Base-by-base conservation (phyloP, 495 filamentous ascomycete genomes). In the Penicillium canescens region DNA sequence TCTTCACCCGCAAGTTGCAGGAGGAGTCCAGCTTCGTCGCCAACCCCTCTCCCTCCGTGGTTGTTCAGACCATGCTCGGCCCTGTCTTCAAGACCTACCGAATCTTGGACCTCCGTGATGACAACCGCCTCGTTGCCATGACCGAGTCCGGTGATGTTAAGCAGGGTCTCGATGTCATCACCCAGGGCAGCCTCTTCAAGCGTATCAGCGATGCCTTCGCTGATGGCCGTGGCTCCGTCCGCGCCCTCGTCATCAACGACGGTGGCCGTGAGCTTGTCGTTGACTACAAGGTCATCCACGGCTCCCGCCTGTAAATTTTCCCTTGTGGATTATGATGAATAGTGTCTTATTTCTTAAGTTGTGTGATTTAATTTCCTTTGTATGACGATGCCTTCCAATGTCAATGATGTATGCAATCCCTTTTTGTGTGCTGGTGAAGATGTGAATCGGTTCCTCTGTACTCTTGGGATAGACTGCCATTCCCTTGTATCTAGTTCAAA, bases 21-120 rank as follows among this genome's bases (percentile, higher is more conserved):
- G 94, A 98, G 79, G 94, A 98, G 87, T 96, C 92, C 44, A 92
- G 87, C 72, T 97, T 97, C 78, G 84, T 98, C 77, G 91, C 90
- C 76, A 95, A 96, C 85, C 94, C 94, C 49, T 88, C 88, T 45
- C 93, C 94, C 62, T 95, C 89, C 54, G 94, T 98, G 50, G 86
- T 98, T 40, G 92, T 98, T 67, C 94, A 98, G 86, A 98, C 93
- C 78, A 97, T 98, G 90, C 90, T 96, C 52, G 94, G 94, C 65
- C 94, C 94, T 39, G 89, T 98, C 81, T 98, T 96, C 91, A 98
- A 98, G 89, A 96, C 96, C 81, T 98, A 98, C 86, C 91, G 94
- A 72, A 92, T 98, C 69, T 88, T 98, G 36, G 94, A 98, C 79
- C 87, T 98, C 78, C 90, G 91, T 75, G 91, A 96, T 55, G 87